These are phyloP conservation scores for Penicillium canariense DNA, from an alignment of 495 filamentous ascomycete species.

Conservation along the genomic window DNA sequence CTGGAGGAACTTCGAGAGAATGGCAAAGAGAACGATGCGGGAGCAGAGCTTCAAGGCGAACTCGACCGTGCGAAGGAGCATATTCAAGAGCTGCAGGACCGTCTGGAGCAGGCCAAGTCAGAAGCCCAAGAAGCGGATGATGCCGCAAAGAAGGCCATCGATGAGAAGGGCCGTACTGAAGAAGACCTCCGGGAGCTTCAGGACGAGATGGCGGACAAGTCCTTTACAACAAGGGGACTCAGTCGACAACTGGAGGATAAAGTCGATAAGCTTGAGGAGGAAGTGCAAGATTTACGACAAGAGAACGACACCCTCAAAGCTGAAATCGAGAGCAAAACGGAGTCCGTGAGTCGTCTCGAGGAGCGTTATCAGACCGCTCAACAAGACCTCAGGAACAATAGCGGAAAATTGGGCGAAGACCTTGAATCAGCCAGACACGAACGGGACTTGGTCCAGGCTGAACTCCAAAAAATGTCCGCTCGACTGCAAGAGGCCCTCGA, in stretches of 20 bases:
- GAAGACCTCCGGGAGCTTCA: conserved; percentile 59
- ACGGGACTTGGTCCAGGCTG: conserved; percentile 32
- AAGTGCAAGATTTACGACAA: conserved; percentile 59
- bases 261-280: conserved; percentile 59
- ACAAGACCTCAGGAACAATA: conserved; percentile 41
- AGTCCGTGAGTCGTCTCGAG: conserved; percentile 36
- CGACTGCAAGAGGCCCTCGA: conserved; percentile 52
- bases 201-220: conserved; percentile 77
- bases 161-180: conserved; percentile 53
- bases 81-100: conserved; percentile 60
- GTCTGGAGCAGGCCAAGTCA: conserved; percentile 48
- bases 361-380: conserved; percentile 43
- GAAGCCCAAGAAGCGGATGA: conserved; percentile 58
- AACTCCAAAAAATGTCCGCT: conserved; percentile 40
- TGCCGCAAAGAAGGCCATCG: conserved; percentile 60
- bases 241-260: conserved; percentile 74
- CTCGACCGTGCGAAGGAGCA: conserved; percentile 55
- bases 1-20: conserved; percentile 58
- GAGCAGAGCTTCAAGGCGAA: conserved; percentile 51
- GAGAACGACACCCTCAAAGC: conserved; percentile 52
- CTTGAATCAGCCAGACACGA: conserved; percentile 39
- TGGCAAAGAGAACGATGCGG: conserved; percentile 50
- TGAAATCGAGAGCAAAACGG: conserved; percentile 50
- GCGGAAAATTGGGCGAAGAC: conserved; percentile 42
- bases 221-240: conserved; percentile 71